Percentiles rank a stretch among this genome's conserved stretches.
These are phyloP conservation scores for Tolypocladium tropicale DNA, from an alignment of 2,329 filamentous ascomycete genomes.

Conservation along the genomic window DNA sequence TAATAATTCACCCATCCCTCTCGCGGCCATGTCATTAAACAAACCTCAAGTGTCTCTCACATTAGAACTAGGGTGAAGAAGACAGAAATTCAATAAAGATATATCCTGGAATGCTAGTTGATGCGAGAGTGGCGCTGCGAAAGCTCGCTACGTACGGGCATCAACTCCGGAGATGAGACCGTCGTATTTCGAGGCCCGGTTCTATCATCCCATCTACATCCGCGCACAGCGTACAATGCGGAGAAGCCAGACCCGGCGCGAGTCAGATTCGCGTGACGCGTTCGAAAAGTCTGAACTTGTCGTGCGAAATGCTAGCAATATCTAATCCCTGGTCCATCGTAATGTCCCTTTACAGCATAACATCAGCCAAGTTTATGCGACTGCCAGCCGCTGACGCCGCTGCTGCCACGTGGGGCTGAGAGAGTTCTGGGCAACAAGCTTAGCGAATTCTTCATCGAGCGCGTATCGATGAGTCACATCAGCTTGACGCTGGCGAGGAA, in stretches of 20 bases:
- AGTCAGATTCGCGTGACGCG: neutral
- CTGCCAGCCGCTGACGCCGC: neutral
- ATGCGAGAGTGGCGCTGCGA: neutral
- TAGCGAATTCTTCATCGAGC: neutral
- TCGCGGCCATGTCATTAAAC: neutral
- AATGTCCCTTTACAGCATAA: neutral
- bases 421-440: neutral
- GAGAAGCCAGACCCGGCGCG: neutral
- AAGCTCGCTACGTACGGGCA: slow-evolving; percentile 13
- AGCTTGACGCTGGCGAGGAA: neutral
- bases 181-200: slow-evolving; percentile 9
- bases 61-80: too few relatives aligned
- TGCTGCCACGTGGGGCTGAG: neutral
- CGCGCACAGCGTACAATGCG: neutral
- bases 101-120: too few relatives aligned
- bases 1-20: neutral
- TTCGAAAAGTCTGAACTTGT: too few relatives aligned
- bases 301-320: too few relatives aligned
- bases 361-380: neutral
- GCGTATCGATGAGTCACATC: neutral
- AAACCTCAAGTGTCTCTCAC: too few relatives aligned
- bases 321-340: too few relatives aligned
- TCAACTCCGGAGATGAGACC: slow-evolving; percentile 27
- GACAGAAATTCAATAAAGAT: too few relatives aligned
- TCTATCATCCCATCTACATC: neutral